These are phyloP conservation scores for Ophiosphaerella korrae DNA, from an alignment of 2,329 filamentous ascomycete genomes.

Conservation along the genomic window DNA sequence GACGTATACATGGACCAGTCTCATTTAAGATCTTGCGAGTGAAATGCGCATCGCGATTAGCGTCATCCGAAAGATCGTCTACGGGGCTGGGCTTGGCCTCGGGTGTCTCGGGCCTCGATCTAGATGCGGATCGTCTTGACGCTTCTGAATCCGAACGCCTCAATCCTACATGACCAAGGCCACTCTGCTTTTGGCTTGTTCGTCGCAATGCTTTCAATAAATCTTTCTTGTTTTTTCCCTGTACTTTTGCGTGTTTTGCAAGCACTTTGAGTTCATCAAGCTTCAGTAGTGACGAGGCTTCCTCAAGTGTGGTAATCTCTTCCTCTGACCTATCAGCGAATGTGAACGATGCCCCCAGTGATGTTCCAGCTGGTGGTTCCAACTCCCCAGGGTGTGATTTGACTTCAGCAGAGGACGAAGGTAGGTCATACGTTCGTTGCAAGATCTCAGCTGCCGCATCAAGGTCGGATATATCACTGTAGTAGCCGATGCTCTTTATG, in stretches of 20 bases:
- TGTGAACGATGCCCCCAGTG: slow-evolving; percentile 64
- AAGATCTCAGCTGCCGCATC: slow-evolving; percentile 68
- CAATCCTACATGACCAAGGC: slow-evolving; percentile 72
- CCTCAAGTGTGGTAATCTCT: slow-evolving; percentile 76
- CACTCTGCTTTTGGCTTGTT: slow-evolving; percentile 74
- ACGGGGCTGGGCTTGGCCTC: slow-evolving; percentile 42
- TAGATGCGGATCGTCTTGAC: slow-evolving; percentile 54
- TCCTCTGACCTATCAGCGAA: slow-evolving; percentile 82
- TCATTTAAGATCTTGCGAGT: slow-evolving; percentile 75
- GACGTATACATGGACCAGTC: slow-evolving; percentile 81
- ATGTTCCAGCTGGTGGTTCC: slow-evolving; percentile 53
- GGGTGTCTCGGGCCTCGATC: slow-evolving; percentile 30
- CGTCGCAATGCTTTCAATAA: slow-evolving; percentile 74
- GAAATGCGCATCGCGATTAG: slow-evolving; percentile 75
- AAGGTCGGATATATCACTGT: slow-evolving; percentile 80
- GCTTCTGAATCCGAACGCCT: slow-evolving; percentile 67
- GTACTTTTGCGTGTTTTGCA: slow-evolving; percentile 83
- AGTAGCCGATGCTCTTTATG: slow-evolving; percentile 75
- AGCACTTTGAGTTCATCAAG: slow-evolving; percentile 85
- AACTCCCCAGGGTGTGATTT: slow-evolving; percentile 56
- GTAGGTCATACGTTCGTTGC: slow-evolving; percentile 63
- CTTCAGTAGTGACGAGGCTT: slow-evolving; percentile 80
- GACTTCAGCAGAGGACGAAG: slow-evolving; percentile 47
- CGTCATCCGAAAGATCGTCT: slow-evolving; percentile 47
- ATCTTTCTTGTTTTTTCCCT: slow-evolving; percentile 86